phyloP scores from a whole-genome alignment of 805 yeast genomes.

The Nakazawaea sp. region DNA sequence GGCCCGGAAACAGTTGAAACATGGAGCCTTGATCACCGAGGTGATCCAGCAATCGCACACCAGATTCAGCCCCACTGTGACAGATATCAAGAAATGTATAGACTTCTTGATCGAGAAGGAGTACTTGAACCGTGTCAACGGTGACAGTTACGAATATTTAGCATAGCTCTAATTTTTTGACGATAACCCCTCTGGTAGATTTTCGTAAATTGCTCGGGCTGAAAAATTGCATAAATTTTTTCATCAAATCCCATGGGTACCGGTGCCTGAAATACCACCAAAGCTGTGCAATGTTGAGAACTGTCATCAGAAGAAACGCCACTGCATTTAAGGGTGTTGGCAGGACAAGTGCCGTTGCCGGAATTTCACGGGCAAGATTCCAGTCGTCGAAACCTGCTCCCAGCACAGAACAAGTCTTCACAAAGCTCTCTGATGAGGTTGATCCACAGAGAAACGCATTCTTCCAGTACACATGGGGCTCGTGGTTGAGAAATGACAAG shows the following conservation, averaged over 20 bases:
- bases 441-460: slow-evolving; percentile 69
- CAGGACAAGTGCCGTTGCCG: not conserved
- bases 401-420: slow-evolving; percentile 30
- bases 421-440: slow-evolving; percentile 49
- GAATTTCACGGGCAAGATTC: not conserved
- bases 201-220: too few species aligned
- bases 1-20: slow-evolving; percentile 75
- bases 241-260: too few species aligned
- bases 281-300: slow-evolving; percentile 1
- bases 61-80: slow-evolving; percentile 78
- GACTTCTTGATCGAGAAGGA: slow-evolving; percentile 82
- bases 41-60: slow-evolving; percentile 74
- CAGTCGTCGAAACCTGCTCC: slow-evolving; percentile 1
- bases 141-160: slow-evolving; percentile 70
- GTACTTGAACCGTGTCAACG: slow-evolving; percentile 71
- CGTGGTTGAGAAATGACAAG: slow-evolving; percentile 82
- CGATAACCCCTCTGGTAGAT: too few species aligned
- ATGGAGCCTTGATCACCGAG: slow-evolving; percentile 77
- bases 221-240: too few species aligned
- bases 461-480: slow-evolving; percentile 90
- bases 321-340: not conserved
- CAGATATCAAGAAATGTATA: slow-evolving; percentile 82
- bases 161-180: too few species aligned
- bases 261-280: too few species aligned
- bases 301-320: not conserved